Evolutionary conservation across 805 yeast genomes (phyloP).

Genomic region (Starmerella riodocensis): DNA sequence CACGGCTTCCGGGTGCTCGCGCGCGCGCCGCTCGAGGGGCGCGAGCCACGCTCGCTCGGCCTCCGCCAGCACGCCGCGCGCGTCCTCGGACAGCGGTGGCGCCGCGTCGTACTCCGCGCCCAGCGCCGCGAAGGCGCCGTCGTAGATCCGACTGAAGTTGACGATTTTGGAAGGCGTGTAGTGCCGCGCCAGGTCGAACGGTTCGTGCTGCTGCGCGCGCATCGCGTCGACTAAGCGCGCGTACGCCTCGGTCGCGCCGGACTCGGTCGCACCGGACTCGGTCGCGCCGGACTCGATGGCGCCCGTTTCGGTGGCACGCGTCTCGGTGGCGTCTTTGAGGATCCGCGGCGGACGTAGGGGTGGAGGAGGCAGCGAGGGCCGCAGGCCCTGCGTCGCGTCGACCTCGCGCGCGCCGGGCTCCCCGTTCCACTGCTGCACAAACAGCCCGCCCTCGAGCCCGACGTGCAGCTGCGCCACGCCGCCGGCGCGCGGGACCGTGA

Average conservation of each 20-base stretch:
- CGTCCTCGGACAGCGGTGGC: too few species aligned
- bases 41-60: constrained; percentile 24
- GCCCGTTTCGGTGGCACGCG: not conserved
- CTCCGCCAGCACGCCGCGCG: too few species aligned
- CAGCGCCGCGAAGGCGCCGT: constrained; percentile 3
- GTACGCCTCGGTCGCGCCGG: not conserved
- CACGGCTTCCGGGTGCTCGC: not conserved
- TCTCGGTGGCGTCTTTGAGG: not conserved
- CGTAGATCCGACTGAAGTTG: not conserved
- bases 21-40: constrained; percentile 18
- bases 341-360: too few species aligned
- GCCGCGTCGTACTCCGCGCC: not conserved
- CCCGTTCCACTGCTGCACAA: constrained; percentile 11
- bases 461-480: constrained; percentile 12
- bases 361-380: constrained; percentile 5
- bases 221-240: not conserved
- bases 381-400: constrained; percentile 10
- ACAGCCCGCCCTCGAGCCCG: constrained; percentile 18
- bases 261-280: not conserved
- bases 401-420: not conserved
- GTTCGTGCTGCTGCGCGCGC: not conserved
- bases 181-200: not conserved
- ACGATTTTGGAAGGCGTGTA: not conserved
- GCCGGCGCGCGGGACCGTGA: not conserved
- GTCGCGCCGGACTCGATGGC: not conserved